Evolutionary conservation across 306 rosid genomes (phyloP).

Genomic region (Fragaria ananassa): DNA sequence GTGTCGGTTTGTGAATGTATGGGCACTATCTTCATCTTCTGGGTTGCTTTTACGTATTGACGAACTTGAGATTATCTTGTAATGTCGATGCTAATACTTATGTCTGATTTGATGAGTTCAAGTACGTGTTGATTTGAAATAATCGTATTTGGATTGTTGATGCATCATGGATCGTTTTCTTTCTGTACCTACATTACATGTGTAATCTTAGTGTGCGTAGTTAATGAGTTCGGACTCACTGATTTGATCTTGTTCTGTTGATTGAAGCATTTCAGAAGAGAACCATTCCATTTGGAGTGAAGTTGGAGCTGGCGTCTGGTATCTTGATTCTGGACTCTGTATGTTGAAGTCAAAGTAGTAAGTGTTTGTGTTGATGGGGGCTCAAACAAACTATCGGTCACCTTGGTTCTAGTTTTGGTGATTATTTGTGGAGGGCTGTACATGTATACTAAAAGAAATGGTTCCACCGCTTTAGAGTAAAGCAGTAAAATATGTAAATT

Average conservation of each 20-base stretch:
- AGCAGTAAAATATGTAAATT: slow-evolving; percentile 66
- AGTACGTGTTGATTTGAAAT: neutral
- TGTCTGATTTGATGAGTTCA: neutral
- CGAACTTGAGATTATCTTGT: neutral
- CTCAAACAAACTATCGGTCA: slow-evolving; percentile 64
- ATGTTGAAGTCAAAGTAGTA: slow-evolving; percentile 26
- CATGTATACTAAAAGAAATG: slow-evolving; percentile 50
- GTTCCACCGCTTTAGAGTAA: slow-evolving; percentile 70
- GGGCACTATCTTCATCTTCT: neutral
- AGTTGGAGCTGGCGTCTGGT: neutral
- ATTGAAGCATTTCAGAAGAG: slow-evolving; percentile 4
- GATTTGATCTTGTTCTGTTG: slow-evolving; percentile 11
- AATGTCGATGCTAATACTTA: no score
- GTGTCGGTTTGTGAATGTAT: neutral
- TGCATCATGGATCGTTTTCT: slow-evolving; percentile 9
- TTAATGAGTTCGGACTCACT: neutral
- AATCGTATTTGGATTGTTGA: slow-evolving; percentile 11
- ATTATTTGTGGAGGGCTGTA: slow-evolving; percentile 66
- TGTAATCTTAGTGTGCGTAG: neutral
- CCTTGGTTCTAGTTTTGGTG: slow-evolving; percentile 49
- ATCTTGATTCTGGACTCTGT: slow-evolving; percentile 3
- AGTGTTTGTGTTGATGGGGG: slow-evolving; percentile 53
- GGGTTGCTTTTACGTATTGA: neutral
- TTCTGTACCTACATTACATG: neutral
- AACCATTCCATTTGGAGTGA: neutral